Evolutionary conservation across 1,284 basidiomycete species (phyloP).

Genomic region (Leccinum holopus): DNA sequence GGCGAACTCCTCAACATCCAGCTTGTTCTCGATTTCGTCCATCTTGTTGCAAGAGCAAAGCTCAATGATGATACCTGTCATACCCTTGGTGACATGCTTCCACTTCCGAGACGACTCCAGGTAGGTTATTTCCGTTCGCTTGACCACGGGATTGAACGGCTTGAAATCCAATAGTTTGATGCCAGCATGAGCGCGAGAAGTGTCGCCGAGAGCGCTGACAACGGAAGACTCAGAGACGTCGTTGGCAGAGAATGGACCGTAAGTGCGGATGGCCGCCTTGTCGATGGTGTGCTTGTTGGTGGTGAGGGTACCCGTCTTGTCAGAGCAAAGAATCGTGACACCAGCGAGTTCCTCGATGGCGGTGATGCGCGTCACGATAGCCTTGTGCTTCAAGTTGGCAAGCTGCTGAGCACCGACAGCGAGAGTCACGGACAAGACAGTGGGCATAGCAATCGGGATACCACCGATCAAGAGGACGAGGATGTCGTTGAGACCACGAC

Average conservation of each 20-base stretch:
- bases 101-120: constrained; percentile 90
- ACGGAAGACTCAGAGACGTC: constrained; percentile 75
- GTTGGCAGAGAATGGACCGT: constrained; percentile 85
- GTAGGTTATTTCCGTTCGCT: constrained; percentile 99
- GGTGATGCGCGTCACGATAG: constrained; percentile 97
- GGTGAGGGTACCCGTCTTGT: constrained; percentile 85
- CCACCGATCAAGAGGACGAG: constrained; percentile 97
- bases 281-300: constrained; percentile 99
- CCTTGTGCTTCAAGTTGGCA: constrained; percentile 86
- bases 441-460: constrained; percentile 99
- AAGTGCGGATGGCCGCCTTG: constrained; percentile 88
- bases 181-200: constrained; percentile 76
- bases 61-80: constrained; percentile 96
- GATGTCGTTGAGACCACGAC: constrained; percentile 94
- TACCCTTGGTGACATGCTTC: constrained; percentile 99
- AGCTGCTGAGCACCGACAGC: constrained; percentile 98
- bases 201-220: constrained; percentile 76
- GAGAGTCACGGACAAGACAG: constrained; percentile 93
- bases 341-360: constrained; percentile 97
- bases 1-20: constrained; percentile 97
- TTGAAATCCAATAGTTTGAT: constrained; percentile 98
- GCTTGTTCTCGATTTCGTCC: constrained; percentile 83
- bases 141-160: constrained; percentile 99
- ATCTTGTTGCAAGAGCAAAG: constrained; percentile 98
- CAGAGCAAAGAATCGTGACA: constrained; percentile 85